Base-by-base conservation (phyloP, 257 asterid genomes). In the Coffea eugenioides region DNA sequence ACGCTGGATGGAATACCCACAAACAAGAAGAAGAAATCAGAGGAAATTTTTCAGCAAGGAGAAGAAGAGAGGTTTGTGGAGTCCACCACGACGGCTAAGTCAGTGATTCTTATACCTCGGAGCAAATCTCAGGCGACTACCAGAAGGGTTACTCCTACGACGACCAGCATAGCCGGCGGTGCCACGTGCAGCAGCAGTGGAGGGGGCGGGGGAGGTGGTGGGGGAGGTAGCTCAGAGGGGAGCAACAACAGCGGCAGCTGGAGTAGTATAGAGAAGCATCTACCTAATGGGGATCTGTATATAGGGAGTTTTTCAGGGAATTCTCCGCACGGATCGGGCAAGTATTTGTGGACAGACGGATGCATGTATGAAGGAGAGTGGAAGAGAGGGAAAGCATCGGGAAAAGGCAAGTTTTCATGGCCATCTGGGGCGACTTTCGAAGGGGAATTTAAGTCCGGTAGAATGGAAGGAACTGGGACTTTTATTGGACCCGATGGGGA, bases 321-420 rank as follows among this genome's bases (percentile, higher is more conserved):
- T 56, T 81, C 96, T 9, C 99, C 98, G 4, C 97, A 91, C 85
- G 98, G 98, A 88, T 92, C 97, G 68, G 98, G 98, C 1, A 96
- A 92, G 86, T 96, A 96, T 82, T 61, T 94, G 79, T 96, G 99
- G 99, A 87, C 61, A 41, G 99, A 96, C 75, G 97, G 97, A 68
- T 94, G 98, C 82, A 94, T 94, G 97, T 96, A 94, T 65, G 97
- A 90, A 80, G 99, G 99, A 8, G 97, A 91, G 71, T 96, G 99
- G 99, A 94, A 89, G 86, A 90, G 90, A 83, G 99, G 99, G 67
- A 96, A 91, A 59, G 97, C 97, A 51, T 88, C 90, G 3, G 99
- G 99, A 0, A 91, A 83, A 67, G 99, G 99, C 2, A 94, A 87
- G 80, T 89, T 96, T 66, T 96, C 99, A 0, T 96, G 99, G 99